Base-by-base conservation (phyloP, 805 yeast genomes). In the Myxozyma neotropica region DNA sequence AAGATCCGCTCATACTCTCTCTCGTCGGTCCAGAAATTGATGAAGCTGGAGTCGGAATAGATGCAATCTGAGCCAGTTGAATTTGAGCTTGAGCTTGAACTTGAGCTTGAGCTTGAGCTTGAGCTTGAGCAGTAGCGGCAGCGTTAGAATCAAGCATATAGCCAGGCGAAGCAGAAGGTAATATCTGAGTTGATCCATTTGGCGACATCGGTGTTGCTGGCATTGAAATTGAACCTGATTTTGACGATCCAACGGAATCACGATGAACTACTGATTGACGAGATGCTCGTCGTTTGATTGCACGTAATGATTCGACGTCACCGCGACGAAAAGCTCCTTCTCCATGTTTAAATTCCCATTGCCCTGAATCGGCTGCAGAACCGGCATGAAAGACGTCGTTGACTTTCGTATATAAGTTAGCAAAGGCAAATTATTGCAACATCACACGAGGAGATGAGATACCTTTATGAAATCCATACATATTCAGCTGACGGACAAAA, bases 401-500 rank as follows among this genome's bases (percentile, higher is more conserved):
- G 44, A 76, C 77, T 61, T 17, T 12, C 13, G 23, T 7, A 17
- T n/a, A 31, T 27, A 17, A 17, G 17, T 43, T 23, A 7, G 53
- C n/a, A n/a, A n/a, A n/a, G n/a, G n/a, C n/a, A n/a, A n/a, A 44
- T 17, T 24, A 35, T 8, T 26, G 10, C 10, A 4, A 48, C 17
- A 48, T n/a, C 40, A 5, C 6, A n/a, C 36, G 33, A 23, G 81
- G 85, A 29, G 6, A n/a, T 23, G 4, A 17, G 44, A 6, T 36
- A 63, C 66, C 66, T 75, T 92, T 91, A 73, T 92, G 97, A 76
- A 92, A 91, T 1, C 97, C 97, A 72, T 91, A 91, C 97, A 92
- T 93, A 77, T 93, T 96, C 47, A 92, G 77, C 74, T 93, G 97
- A 48, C 97, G 83, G 36, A 93, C 96, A 76, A 93, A 93, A 61